phyloP scores from a whole-genome alignment of 139 green algal genomes.

The Volvox reticuliferus region DNA sequence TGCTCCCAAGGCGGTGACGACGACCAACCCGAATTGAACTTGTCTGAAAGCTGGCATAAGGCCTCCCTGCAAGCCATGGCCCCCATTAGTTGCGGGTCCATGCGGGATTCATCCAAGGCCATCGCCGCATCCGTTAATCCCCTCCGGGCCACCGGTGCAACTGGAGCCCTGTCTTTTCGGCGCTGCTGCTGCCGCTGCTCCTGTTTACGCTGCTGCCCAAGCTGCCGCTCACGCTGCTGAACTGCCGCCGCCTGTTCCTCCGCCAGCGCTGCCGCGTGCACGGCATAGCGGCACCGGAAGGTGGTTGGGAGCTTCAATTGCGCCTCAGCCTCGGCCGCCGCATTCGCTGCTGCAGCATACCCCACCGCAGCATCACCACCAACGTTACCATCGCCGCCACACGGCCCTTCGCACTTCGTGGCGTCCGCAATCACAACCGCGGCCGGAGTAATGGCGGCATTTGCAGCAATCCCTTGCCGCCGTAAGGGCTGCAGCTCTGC shows the following conservation, averaged over 20 bases:
- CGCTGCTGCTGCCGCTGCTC: slow-evolving; percentile 5
- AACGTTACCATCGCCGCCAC: no score
- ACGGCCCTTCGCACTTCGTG: no score
- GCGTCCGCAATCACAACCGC: no score
- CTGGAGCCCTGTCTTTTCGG: not conserved
- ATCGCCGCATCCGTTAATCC: not conserved
- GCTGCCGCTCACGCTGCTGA: not conserved
- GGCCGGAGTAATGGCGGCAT: not conserved
- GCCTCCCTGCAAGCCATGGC: not conserved
- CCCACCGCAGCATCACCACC: no score
- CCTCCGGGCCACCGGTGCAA: not conserved
- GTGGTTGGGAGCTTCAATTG: not conserved
- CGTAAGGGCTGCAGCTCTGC: not conserved
- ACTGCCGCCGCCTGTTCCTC: not conserved
- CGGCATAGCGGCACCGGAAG: not conserved
- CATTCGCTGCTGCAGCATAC: not conserved
- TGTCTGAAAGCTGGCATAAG: no score
- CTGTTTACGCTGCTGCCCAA: not conserved
- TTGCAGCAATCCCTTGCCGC: not conserved
- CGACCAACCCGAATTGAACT: no score
- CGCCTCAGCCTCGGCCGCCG: not conserved
- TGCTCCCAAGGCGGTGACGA: no score
- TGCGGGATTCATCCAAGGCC: not conserved
- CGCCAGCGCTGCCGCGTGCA: not conserved
- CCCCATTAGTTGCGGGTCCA: not conserved